Conservation (phyloP, 176 grass and related monocot species). For the Zoysia pacifica region DNA sequence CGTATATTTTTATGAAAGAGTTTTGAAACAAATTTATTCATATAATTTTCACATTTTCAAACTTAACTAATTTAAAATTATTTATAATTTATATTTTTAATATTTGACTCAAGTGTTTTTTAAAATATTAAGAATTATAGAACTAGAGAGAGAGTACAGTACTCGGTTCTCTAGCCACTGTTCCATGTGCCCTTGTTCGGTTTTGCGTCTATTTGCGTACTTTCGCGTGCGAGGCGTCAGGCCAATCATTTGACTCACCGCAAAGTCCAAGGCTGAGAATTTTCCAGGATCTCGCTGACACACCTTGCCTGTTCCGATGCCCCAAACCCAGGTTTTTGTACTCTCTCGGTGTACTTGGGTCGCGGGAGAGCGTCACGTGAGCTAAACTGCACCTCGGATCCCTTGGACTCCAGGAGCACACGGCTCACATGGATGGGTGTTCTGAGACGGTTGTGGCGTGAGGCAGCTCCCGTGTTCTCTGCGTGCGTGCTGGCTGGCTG, state of each 20-base stretch:
- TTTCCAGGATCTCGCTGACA: constrained; percentile 38
- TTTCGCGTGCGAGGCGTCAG: not conserved
- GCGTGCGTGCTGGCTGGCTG: not conserved
- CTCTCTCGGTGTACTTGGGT: not conserved
- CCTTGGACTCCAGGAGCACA: not conserved
- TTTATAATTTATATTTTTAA: too few species aligned
- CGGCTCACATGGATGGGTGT: constrained; percentile 1
- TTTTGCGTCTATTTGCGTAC: not conserved
- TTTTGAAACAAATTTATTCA: too few species aligned
- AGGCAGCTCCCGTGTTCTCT: constrained; percentile 38
- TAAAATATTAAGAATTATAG: too few species aligned
- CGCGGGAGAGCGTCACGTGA: constrained; percentile 19
- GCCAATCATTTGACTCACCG: constrained; percentile 45
- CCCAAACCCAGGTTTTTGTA: not conserved
- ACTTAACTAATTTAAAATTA: too few species aligned
- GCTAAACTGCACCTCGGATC: not conserved
- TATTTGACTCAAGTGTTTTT: too few species aligned
- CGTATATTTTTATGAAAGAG: too few species aligned
- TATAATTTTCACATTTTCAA: too few species aligned
- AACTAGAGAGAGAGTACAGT: too few species aligned
- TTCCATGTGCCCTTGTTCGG: too few species aligned
- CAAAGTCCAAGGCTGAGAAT: constrained; percentile 30
- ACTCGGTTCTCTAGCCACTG: too few species aligned
- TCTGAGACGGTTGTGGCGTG: not conserved
- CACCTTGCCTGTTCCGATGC: not conserved